These are phyloP conservation scores for Chrysanthemum makinoi DNA, from an alignment of 129 eudicot genomes.

Conservation along the genomic window DNA sequence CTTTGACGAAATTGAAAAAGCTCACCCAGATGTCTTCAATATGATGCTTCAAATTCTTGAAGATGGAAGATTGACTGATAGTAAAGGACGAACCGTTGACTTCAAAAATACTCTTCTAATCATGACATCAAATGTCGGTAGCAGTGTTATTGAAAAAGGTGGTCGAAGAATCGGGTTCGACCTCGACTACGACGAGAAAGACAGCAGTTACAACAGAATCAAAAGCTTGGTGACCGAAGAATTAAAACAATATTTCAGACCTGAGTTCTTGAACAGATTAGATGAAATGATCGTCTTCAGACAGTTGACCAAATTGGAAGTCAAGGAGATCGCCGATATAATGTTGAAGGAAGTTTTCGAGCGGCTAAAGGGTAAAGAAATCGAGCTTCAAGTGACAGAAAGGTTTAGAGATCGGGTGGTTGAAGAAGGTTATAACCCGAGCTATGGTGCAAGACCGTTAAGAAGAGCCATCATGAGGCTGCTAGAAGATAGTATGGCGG, in stretches of 20 bases:
- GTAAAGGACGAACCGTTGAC: conserved; percentile 86
- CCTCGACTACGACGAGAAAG: conserved; percentile 64
- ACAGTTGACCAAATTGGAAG: conserved; percentile 74
- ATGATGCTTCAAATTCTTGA: conserved; percentile 95
- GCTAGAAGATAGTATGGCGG: conserved; percentile 89
- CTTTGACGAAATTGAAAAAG: conserved; percentile 87
- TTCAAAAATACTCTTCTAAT: conserved; percentile 86
- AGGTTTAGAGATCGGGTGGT: conserved; percentile 74
- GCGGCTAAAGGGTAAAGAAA: conserved; percentile 59
- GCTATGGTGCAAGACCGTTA: conserved; percentile 86
- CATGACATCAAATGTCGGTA: conserved; percentile 89
- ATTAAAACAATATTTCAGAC: conserved; percentile 78
- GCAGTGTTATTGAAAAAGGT: conserved; percentile 82
- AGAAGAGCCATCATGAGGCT: conserved; percentile 88
- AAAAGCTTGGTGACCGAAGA: conserved; percentile 78
- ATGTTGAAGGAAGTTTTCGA: conserved; percentile 86
- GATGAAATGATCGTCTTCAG: conserved; percentile 91
- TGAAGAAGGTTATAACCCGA: conserved; percentile 79
- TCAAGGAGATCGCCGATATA: conserved; percentile 84
- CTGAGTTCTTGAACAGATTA: conserved; percentile 83
- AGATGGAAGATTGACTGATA: conserved; percentile 85
- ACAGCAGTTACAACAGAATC: conserved; percentile 66
- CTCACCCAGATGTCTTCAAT: conserved; percentile 86
- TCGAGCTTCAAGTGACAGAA: conserved; percentile 78
- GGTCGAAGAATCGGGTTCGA: conserved; percentile 74